Evolutionary conservation across 805 yeast species (phyloP), one percentile per base, ranked within the genome.

Genomic region (Starmerella asiatica): DNA sequence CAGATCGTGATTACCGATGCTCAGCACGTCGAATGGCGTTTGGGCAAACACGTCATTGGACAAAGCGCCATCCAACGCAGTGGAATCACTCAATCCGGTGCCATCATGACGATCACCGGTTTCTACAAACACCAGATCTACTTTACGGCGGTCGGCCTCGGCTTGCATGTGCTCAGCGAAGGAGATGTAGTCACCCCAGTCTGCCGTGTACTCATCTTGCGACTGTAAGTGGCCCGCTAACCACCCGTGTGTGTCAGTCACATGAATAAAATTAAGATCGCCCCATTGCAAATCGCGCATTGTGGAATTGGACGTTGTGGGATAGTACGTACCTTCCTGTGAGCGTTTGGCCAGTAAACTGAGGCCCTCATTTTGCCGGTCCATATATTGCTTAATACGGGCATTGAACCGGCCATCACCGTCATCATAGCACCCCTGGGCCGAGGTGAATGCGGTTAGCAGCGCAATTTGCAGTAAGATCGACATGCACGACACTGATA

Each of bases 181-280:
- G 0, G 86, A 75, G 3, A 80, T 55, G 44, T 79, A 82, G 53
- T 88, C 94, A 9, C 96, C 96, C 94, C 94, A 88, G 56, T 86
- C 82, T 4, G 82, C 91, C 28, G 77, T 70, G 57, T 76, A 88
- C 42, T 72, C 74, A 14, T 35, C 43, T 19, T 43, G 44, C 16
- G 37, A 32, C 14, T 37, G 28, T 9, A 39, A 30, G 29, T 39
- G 47, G 12, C 45, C 45, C 4, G 42, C 26, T 46, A 78, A 71
- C 97, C 97, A 86, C 15, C 64, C 95, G 56, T 88, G 96, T 2
- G 94, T 85, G 53, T 88, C 96, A 0, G 96, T 88, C 1, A 96
- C 84, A 52, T 85, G 95, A 19, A 85, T 55, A 49, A 88, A 79
- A 61, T 88, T 86, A 32, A 86, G 39, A 39, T 75, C 70, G 0